Evolutionary conservation across 2,329 filamentous ascomycete genomes (phyloP), one percentile per base, ranked within the genome.

Genomic region (Alternaria incomplexa): DNA sequence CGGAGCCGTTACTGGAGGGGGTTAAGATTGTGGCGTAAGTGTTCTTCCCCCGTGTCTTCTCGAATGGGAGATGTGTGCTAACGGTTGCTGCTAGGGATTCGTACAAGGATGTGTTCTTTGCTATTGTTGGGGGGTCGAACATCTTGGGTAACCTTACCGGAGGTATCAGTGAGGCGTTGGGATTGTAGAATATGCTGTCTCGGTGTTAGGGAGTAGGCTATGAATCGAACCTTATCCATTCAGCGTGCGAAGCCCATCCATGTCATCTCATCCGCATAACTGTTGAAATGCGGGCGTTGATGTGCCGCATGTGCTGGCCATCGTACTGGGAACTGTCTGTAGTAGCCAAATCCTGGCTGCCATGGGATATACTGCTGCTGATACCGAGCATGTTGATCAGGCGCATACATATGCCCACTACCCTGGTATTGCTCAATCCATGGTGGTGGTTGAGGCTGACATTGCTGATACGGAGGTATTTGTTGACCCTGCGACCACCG

Each of bases 81-180:
- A 17, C 11, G 11, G 22, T 15, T 17, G 20, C 9, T 43, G n/a
- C 17, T 51, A 65, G 63, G 20, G 66, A 69, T 7, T 62, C 61
- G n/a, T 70, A 69, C 11, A 69, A 69, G 12, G 61, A 69, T 59
- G 56, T 23, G 1, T 20, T 70, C 2, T 45, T 70, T 4, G 64
- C 55, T 15, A 32, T 62, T 36, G 61, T 30, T 7, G 68, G 68
- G 4, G 66, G 66, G 1, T 58, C 53, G 20, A 44, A 63, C 10
- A 57, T 65, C 8, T 9, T 70, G 43, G 61, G 58, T 3, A 70
- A 66, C 50, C 43, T 69, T 17, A 70, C 68, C 2, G 23, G 46
- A 15, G 68, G 66, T 1, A 67, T 69, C 15, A 70, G 68, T 50
- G 52, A 48, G 12, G 56, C 56, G 6, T 62, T 22, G 65, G 66